Base-by-base conservation (phyloP, 345 rosid species). In the Toxicodendron radicans region DNA sequence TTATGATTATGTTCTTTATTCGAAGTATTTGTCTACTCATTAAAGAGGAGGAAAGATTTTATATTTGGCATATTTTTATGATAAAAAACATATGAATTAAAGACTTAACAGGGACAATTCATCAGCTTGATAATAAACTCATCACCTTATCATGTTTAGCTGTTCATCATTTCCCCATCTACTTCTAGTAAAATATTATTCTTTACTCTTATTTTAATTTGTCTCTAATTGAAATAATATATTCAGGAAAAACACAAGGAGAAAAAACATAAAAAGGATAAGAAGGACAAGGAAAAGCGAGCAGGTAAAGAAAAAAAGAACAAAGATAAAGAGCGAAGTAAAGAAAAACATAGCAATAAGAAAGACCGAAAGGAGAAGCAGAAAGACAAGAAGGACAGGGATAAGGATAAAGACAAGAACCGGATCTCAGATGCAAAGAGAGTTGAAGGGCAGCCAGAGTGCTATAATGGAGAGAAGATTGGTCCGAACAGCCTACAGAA, bases 171-270 rank as follows among this genome's bases (percentile, higher is more conserved):
- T 24, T 43, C 23, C 41, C 9, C 5, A 60, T 71, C 12, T 49
- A 8, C 23, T 12, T 51, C 21, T 38, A 13, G 18, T 13, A 20
- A 20, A 14, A 21, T 10, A 38, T 35, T 17, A n/a, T 46, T 61
- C 13, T 18, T 67, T 41, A 7, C 52, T 53, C 4, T 56, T 64
- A 49, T 58, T 30, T 10, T 1, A 30, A 23, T 13, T 23, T 68
- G 66, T 64, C 43, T 59, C 33, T 59, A 23, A 57, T n/a, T 56
- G 59, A 71, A 27, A 48, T 57, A 33, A 30, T 33, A 32, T 76
- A 60, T 52, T 56, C 84, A 89, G 93, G 91, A 83, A 81, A 89
- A 81, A 60, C 73, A 66, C 61, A 85, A 81, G 80, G 91, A 87
- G 76, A 87, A 84, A 73, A 89, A 78, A 56, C 84, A 78, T 73